phyloP scores from a whole-genome alignment of 176 grass and related monocot genomes.

The Oryza coarctata region DNA sequence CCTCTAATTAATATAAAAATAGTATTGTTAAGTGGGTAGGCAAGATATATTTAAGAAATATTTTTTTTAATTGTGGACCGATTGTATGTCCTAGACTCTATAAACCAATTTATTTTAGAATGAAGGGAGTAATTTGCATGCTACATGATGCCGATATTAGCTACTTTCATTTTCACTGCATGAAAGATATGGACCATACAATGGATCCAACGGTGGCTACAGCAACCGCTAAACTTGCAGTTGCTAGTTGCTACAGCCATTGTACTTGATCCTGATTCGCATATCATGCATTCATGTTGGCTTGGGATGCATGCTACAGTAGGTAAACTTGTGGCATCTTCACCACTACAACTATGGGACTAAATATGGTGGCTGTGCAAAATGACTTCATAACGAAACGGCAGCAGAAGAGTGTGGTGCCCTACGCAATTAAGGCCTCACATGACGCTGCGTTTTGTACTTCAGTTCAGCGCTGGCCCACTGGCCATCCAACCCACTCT shows the following conservation, averaged over 20 bases:
- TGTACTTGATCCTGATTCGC: too few relatives aligned
- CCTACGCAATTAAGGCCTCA: constrained; percentile 19
- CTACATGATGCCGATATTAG: not conserved
- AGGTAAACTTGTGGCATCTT: not conserved
- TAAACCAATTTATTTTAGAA: too few relatives aligned
- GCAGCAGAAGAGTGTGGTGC: not conserved
- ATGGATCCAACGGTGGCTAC: not conserved
- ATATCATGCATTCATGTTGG: not conserved
- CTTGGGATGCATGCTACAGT: not conserved
- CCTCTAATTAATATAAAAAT: too few relatives aligned
- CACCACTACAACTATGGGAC: too few relatives aligned
- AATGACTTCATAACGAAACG: not conserved
- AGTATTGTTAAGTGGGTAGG: too few relatives aligned
- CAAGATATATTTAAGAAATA: too few relatives aligned
- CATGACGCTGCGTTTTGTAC: constrained; percentile 11
- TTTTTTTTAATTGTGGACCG: too few relatives aligned
- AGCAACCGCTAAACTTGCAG: not conserved
- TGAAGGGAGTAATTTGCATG: not conserved
- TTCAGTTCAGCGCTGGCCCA: not conserved
- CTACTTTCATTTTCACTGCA: not conserved
- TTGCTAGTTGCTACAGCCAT: not conserved
- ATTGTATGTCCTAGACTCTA: too few relatives aligned
- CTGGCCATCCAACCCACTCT: too few relatives aligned
- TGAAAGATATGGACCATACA: not conserved
- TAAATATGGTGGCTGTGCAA: not conserved